Evolutionary conservation across 1,284 basidiomycete species (phyloP).

Genomic region (Amylostereum chailletii): DNA sequence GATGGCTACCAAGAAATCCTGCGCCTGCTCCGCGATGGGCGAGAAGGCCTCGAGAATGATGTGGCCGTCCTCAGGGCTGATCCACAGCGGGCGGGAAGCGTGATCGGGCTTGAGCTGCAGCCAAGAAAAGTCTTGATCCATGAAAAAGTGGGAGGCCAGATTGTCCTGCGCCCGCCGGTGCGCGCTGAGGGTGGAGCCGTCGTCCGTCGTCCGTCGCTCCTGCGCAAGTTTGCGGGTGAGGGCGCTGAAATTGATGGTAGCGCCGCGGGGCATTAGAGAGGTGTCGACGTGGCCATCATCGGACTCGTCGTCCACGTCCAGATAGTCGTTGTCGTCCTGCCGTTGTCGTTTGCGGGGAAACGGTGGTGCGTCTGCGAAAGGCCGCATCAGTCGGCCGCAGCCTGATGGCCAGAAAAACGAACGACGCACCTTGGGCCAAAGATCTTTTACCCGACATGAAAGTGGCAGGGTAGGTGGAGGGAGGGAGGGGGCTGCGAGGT

Average conservation of each 20-base stretch:
- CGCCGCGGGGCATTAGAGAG: slow-evolving; percentile 52
- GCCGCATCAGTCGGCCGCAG: too few species aligned
- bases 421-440: too few species aligned
- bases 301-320: slow-evolving; percentile 47
- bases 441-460: too few species aligned
- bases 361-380: slow-evolving; percentile 24
- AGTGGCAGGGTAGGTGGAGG: too few species aligned
- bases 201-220: slow-evolving; percentile 37
- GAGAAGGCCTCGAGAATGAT: slow-evolving; percentile 96
- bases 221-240: slow-evolving; percentile 68
- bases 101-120: slow-evolving; percentile 86
- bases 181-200: slow-evolving; percentile 38
- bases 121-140: slow-evolving; percentile 78
- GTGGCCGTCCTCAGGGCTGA: slow-evolving; percentile 87
- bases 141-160: slow-evolving; percentile 72
- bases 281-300: slow-evolving; percentile 42
- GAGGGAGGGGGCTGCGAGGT: too few species aligned
- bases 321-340: slow-evolving; percentile 43
- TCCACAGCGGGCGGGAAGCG: slow-evolving; percentile 86
- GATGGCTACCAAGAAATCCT: slow-evolving; percentile 97
- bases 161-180: slow-evolving; percentile 64
- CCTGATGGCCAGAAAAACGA: too few species aligned
- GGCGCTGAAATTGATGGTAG: slow-evolving; percentile 77
- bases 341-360: slow-evolving; percentile 44
- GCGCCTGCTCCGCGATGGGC: slow-evolving; percentile 94